Evolutionary conservation across 2,329 filamentous ascomycete species (phyloP), one percentile per base, ranked within the genome.

Genomic region (Fusarium xylarioides): DNA sequence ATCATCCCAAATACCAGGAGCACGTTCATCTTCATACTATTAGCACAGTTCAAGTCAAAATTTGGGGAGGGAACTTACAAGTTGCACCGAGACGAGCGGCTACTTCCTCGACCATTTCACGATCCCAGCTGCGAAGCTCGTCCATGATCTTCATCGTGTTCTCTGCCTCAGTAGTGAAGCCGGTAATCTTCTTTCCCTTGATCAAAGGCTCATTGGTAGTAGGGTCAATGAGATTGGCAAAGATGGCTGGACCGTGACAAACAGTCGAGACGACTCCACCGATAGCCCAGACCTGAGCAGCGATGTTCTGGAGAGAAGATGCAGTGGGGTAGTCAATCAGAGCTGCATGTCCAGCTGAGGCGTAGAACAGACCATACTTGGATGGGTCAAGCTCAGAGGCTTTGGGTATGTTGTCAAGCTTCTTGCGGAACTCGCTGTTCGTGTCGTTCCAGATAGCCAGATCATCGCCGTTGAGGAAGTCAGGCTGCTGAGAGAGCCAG

Each of bases 321-420:
- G 65, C 65, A 42, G 47, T 68, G 21, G 65, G 65, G 6, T 68
- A 68, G 18, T 68, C 65, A 21, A 68, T 68, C 16, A 68, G 21
- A 9, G 65, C 65, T 9, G 63, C 65, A 23, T 68, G 65, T 1
- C 65, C 65, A n/a, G 65, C 65, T 16, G 69, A 76, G 15, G 74
- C 73, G 26, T 56, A 76, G 54, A 76, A 76, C 2, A 76, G 37
- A 0, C 71, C 71, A 10, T 74, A 74, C 34, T 61, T 57, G 12
- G 68, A 66, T 11, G 53, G 73, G 44, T 84, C 80, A 12, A 75
- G 38, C 5, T 75, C 73, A 18, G 66, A 63, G 4, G 84, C 80
- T 64, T 81, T 83, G 55, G 79, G 70, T 73, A 85, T 79, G 40
- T 81, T 79, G 72, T 86, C 85, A 15, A 86, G 77, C 75, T 86